Base-by-base conservation (phyloP, 208 protist genomes). In the Angomonas deanei region DNA sequence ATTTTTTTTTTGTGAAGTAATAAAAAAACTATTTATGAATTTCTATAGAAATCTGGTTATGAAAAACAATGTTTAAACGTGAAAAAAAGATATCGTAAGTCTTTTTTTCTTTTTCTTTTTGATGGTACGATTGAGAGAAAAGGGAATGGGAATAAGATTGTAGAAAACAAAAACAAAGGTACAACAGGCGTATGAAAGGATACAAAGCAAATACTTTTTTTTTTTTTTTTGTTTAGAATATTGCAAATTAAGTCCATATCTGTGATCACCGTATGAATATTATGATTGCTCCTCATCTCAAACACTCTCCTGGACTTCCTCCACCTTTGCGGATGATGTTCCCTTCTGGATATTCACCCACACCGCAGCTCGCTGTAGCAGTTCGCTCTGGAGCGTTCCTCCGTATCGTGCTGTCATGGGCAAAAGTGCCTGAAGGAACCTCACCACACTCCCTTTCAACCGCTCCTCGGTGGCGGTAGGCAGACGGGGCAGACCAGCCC, bases 391-490 rank as follows among this genome's bases (percentile, higher is more conserved):
- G 17, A 50, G 19, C 15, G 4, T 19, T 5, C 23, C 3, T 26
- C 42, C 42, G 19, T 50, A 50, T n/a, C 42, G 42, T 8, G 8
- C 42, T 19, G 42, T 23, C 19, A 50, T 50, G 3, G 42, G 42
- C 17, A 28, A 26, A 27, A 77, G 53, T 10, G 21, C 3, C 42
- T 61, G 17, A n/a, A 67, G 65, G 31, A 82, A 81, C 39, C 74
- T 70, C 57, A 62, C 65, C 27, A 71, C 71, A 10, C 61, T 68
- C 46, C 58, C 15, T 36, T 69, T 70, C 2, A 89, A n/a, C 2
- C 79, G 77, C 57, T 84, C 76, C 42, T 96, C 86, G 3, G 84
- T 92, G 54, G 68, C 64, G 10, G 86, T 93, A 4, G 80, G 86
- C 65, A 96, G 91, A 61, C 82, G 73, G 19, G 78, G 64, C 0